A percentile compares a stretch with the other conserved stretches of the same genome.
phyloP scores from a whole-genome alignment of 495 filamentous ascomycete species.

The Niebla homalea region DNA sequence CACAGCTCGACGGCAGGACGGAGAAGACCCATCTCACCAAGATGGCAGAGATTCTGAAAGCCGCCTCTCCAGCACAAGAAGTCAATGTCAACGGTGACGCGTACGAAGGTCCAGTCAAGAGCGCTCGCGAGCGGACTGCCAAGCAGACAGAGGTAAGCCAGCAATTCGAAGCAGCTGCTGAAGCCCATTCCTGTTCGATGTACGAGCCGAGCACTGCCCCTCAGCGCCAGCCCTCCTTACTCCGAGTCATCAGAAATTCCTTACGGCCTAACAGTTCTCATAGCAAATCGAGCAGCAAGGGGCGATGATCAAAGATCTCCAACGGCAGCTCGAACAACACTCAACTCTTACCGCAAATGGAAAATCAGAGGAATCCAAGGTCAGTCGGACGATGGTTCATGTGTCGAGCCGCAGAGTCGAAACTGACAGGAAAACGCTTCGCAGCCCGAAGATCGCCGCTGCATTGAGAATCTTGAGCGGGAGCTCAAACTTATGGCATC shows the following conservation, averaged over 20 bases:
- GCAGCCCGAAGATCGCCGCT: conserved; percentile 42
- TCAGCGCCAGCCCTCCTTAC: too few species aligned
- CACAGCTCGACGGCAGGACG: conserved; percentile 19
- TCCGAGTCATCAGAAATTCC: too few species aligned
- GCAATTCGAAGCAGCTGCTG: not conserved
- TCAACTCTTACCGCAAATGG: not conserved
- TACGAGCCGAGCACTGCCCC: too few species aligned
- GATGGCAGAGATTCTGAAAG: not conserved
- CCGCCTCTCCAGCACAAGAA: not conserved
- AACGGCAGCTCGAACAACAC: conserved; percentile 36
- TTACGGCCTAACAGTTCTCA: not conserved
- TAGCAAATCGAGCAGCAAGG: conserved; percentile 49
- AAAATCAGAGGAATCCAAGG: not conserved
- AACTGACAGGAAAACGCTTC: conserved; percentile 6
- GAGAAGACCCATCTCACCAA: conserved; percentile 9
- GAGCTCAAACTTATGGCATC: conserved; percentile 77
- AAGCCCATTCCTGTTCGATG: too few species aligned
- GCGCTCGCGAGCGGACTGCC: not conserved
- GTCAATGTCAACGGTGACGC: not conserved
- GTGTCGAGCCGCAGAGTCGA: not conserved
- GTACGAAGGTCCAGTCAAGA: not conserved
- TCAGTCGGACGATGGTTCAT: not conserved
- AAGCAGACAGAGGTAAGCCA: conserved; percentile 2
- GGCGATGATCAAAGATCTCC: conserved; percentile 43
- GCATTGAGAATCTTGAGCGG: conserved; percentile 57